A percentile compares a stretch with the other conserved stretches of the same genome.
phyloP scores from a whole-genome alignment of 192 early-diverging fungal species.

The Ambispora gerdemannii region DNA sequence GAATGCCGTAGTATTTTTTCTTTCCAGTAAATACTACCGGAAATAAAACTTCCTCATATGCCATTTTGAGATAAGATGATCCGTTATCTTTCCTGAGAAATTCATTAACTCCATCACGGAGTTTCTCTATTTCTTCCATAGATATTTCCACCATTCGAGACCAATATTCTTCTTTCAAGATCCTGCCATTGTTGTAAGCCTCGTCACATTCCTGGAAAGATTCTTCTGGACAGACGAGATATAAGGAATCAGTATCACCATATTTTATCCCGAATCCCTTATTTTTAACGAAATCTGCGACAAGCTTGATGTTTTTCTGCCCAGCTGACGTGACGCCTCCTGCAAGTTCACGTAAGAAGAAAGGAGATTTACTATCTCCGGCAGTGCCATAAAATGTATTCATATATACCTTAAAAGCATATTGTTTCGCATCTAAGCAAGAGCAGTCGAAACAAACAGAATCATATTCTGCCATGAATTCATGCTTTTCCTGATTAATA shows the following conservation, averaged over 20 bases:
- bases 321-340: conserved; percentile 4
- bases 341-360: not conserved
- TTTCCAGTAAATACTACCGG: conserved; percentile 19
- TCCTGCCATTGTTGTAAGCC: not conserved
- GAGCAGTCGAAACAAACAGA: conserved; percentile 6
- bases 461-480: not conserved
- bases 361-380: conserved; percentile 3
- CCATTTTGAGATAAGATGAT: conserved; percentile 21
- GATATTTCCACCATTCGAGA: conserved; percentile 13
- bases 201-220: conserved; percentile 16
- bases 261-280: not conserved
- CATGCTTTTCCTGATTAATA: not conserved
- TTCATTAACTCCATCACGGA: not conserved
- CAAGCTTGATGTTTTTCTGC: conserved; percentile 4
- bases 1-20: not conserved
- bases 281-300: not conserved
- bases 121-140: not conserved
- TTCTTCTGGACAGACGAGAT: conserved; percentile 3
- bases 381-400: conserved; percentile 14
- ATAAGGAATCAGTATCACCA: too few relatives aligned
- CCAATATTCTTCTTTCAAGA: conserved; percentile 1
- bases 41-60: conserved; percentile 23
- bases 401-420: conserved; percentile 17
- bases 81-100: conserved; percentile 20
- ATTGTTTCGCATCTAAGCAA: conserved; percentile 9